phyloP scores from a whole-genome alignment of 148 eudicot species.

The Nepenthes mirabilis region DNA sequence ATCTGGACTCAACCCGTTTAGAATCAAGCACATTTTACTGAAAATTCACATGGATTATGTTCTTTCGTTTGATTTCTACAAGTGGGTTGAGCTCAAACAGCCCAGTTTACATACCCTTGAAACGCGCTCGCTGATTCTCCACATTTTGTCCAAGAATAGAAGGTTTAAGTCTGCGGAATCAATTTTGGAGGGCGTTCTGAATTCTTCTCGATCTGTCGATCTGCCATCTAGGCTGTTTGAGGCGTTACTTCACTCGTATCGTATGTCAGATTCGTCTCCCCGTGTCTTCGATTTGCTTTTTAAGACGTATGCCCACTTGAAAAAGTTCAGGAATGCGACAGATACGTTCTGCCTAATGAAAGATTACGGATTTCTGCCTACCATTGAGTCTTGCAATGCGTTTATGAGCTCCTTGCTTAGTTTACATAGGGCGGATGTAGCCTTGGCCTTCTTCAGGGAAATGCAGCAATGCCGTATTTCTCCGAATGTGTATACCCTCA shows the following conservation, averaged over 20 bases:
- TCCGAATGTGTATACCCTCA: slow-evolving; percentile 56
- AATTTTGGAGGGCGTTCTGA: slow-evolving; percentile 33
- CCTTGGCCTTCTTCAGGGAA: slow-evolving; percentile 34
- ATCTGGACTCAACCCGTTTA: slow-evolving; percentile 31
- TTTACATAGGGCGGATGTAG: slow-evolving; percentile 41
- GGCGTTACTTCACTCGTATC: slow-evolving; percentile 45
- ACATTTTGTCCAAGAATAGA: slow-evolving; percentile 45
- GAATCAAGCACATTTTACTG: slow-evolving; percentile 63
- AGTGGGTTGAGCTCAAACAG: slow-evolving; percentile 44
- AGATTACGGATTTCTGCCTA: slow-evolving; percentile 67
- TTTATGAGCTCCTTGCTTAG: slow-evolving; percentile 46
- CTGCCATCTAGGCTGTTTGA: slow-evolving; percentile 35
- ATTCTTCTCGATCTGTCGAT: slow-evolving; percentile 7
- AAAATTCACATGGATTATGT: slow-evolving; percentile 56
- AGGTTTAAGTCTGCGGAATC: slow-evolving; percentile 58
- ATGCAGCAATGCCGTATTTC: slow-evolving; percentile 30
- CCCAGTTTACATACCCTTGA: slow-evolving; percentile 48
- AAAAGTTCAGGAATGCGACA: slow-evolving; percentile 51
- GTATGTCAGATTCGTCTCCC: slow-evolving; percentile 62
- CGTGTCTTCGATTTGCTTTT: slow-evolving; percentile 62
- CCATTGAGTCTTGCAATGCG: slow-evolving; percentile 65
- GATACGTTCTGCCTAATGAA: slow-evolving; percentile 40
- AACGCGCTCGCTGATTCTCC: slow-evolving; percentile 49
- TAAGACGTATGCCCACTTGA: slow-evolving; percentile 52
- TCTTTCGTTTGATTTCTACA: slow-evolving; percentile 64